Conservation (phyloP, 2,329 filamentous ascomycete genomes). For the Penicillium verrucosum region DNA sequence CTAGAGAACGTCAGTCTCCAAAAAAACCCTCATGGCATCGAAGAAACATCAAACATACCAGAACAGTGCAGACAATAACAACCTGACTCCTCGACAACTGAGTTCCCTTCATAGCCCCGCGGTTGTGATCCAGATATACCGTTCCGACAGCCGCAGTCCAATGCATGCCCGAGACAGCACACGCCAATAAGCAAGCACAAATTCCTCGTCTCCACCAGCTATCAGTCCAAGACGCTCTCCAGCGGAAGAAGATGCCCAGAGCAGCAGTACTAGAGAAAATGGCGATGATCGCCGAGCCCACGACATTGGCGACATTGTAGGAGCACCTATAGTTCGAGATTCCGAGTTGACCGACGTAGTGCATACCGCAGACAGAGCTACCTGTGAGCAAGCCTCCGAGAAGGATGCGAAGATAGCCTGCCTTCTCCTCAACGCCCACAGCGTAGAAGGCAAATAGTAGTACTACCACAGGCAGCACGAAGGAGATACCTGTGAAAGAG, state of each 20-base stretch:
- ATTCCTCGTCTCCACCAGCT: conserved; percentile 70
- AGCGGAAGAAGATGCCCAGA: conserved; percentile 73
- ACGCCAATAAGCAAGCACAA: conserved; percentile 66
- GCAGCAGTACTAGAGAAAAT: conserved; percentile 67
- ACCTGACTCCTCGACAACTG: conserved; percentile 60
- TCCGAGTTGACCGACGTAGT: conserved; percentile 81
- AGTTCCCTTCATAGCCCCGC: conserved; percentile 40
- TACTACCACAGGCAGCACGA: conserved; percentile 74
- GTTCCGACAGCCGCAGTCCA: conserved; percentile 76
- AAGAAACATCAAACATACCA: conserved; percentile 50
- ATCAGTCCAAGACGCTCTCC: conserved; percentile 72
- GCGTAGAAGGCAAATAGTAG: conserved; percentile 69
- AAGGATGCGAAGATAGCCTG: conserved; percentile 58
- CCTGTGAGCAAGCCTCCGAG: conserved; percentile 68
- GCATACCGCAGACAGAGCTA: conserved; percentile 76
- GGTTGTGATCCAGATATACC: conserved; percentile 57
- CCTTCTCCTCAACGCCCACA: conserved; percentile 58
- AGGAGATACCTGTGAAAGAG: conserved; percentile 70
- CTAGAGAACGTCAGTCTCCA: conserved; percentile 37
- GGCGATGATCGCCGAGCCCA: conserved; percentile 69
- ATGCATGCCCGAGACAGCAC: conserved; percentile 81
- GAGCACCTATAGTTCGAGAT: conserved; percentile 71
- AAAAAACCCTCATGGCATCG: background rate
- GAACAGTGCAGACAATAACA: conserved; percentile 68
- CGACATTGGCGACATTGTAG: conserved; percentile 59